These are phyloP conservation scores for Lasiosphaeria miniovina DNA, from an alignment of 495 filamentous ascomycete species.

Conservation along the genomic window DNA sequence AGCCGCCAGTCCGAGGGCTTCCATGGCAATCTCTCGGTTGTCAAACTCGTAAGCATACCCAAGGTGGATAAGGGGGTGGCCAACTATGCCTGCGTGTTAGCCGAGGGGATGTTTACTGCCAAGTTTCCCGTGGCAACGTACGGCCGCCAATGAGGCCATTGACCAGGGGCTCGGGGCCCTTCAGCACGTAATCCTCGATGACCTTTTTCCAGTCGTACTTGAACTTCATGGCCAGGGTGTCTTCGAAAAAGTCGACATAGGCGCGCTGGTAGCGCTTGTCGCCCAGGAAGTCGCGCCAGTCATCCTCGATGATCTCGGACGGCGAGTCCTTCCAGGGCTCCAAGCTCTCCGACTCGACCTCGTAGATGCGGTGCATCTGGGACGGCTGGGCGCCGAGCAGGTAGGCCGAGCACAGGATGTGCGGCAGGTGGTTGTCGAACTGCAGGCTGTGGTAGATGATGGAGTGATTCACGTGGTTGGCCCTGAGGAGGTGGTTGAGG, in stretches of 20 bases:
- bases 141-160: constrained; percentile 72
- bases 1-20: constrained; percentile 68
- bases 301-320: constrained; percentile 71
- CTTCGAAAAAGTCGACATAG: constrained; percentile 89
- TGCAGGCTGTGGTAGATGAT: constrained; percentile 73
- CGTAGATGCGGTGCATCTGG: constrained; percentile 75
- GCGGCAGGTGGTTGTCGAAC: constrained; percentile 86
- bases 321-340: constrained; percentile 86
- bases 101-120: not conserved
- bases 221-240: constrained; percentile 67
- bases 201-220: constrained; percentile 83
- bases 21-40: constrained; percentile 76
- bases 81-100: constrained; percentile 53
- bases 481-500: constrained; percentile 81
- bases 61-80: constrained; percentile 83
- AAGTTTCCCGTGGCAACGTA: constrained; percentile 44
- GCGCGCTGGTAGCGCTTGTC: constrained; percentile 79
- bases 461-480: constrained; percentile 88
- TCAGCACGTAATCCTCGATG: constrained; percentile 70
- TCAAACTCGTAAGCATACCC: constrained; percentile 83
- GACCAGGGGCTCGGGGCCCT: constrained; percentile 72
- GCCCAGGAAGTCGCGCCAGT: constrained; percentile 84
- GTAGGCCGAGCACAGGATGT: constrained; percentile 82
- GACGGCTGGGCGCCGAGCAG: constrained; percentile 70
- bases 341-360: constrained; percentile 63